Percentiles rank a stretch among this genome's conserved stretches.
phyloP scores from a whole-genome alignment of 805 yeast genomes.

The Candida silvicultrix region DNA sequence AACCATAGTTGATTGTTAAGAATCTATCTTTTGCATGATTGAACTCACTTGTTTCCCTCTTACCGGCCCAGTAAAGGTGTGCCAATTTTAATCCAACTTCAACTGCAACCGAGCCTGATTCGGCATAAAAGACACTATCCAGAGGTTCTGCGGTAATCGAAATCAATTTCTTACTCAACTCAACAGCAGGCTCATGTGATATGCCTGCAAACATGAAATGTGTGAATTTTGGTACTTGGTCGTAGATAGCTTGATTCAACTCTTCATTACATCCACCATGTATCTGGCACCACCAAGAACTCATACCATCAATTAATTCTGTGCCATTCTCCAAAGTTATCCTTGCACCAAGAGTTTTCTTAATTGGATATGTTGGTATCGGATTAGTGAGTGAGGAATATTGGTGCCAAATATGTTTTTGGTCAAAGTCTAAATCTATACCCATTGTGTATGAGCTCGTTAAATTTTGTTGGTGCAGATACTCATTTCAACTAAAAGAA shows the following conservation, averaged over 20 bases:
- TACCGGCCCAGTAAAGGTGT: conserved; percentile 19
- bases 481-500: too few relatives aligned
- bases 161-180: conserved; percentile 23
- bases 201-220: conserved; percentile 22
- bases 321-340: conserved; percentile 12
- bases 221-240: conserved; percentile 24
- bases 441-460: neutral
- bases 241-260: conserved; percentile 23
- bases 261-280: conserved; percentile 23
- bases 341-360: conserved; percentile 15
- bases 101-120: conserved; percentile 27
- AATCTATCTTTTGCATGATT: conserved; percentile 16
- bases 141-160: conserved; percentile 16
- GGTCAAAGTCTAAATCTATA: conserved; percentile 14
- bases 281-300: conserved; percentile 26
- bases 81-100: conserved; percentile 33
- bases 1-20: conserved; percentile 27
- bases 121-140: conserved; percentile 16
- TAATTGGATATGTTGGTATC: conserved; percentile 16
- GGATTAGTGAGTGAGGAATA: conserved; percentile 22
- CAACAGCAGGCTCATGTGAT: conserved; percentile 23
- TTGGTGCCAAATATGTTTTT: conserved; percentile 24
- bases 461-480: neutral
- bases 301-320: conserved; percentile 21
- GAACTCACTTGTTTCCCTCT: conserved; percentile 13